These are phyloP conservation scores for Sporothrix globosa DNA, from an alignment of 2,329 filamentous ascomycete genomes.

Conservation along the genomic window DNA sequence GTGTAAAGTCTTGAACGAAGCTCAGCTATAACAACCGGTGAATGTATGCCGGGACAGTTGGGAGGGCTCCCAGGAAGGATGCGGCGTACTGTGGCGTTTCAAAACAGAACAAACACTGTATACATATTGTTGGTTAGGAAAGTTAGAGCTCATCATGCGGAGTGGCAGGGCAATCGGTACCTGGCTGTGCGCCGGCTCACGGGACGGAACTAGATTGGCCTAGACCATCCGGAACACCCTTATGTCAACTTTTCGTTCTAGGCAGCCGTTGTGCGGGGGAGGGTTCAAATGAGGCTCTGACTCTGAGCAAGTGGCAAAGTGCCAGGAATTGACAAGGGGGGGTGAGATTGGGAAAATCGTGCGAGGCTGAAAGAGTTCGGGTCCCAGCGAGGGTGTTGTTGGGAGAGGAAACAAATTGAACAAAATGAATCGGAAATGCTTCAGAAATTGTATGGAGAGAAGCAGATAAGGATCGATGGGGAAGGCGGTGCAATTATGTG, in stretches of 20 bases:
- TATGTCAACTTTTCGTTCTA: constrained; percentile 6
- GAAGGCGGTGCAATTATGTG: constrained; percentile 8
- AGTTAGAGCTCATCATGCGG: background rate
- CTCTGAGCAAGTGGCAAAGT: constrained; percentile 8
- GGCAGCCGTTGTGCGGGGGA: constrained; percentile 23
- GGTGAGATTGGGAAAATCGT: background rate
- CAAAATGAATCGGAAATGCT: background rate
- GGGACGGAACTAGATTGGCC: constrained; percentile 15
- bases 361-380: constrained; percentile 1
- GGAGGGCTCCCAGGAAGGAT: constrained; percentile 18
- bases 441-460: background rate
- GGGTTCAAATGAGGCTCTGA: constrained; percentile 16
- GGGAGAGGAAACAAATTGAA: background rate
- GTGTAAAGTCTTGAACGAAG: background rate
- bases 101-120: background rate
- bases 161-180: background rate
- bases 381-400: background rate
- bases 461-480: background rate
- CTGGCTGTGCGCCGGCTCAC: constrained; percentile 12
- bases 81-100: background rate
- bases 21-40: background rate
- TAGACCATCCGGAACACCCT: constrained; percentile 10
- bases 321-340: background rate
- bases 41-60: background rate
- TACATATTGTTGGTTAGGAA: background rate